Percentiles rank a stretch among this genome's conserved stretches.
Evolutionary conservation across 805 yeast species (phyloP).

Genomic region (Candida khao-thaluensis): DNA sequence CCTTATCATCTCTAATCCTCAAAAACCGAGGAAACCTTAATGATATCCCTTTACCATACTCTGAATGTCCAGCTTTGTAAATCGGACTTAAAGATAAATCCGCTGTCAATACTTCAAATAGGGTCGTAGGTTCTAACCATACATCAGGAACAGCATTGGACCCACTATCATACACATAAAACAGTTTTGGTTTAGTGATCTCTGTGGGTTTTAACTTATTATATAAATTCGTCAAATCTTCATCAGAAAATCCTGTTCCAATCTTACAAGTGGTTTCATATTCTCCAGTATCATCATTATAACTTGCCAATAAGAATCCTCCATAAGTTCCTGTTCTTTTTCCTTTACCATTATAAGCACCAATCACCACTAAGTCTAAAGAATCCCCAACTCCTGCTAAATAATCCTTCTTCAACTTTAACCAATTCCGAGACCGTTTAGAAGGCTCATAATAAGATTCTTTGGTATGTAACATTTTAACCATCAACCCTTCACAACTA

Average conservation of each 20-base stretch:
- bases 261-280: conserved; percentile 94
- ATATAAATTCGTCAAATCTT: conserved; percentile 58
- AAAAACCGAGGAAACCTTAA: conserved; percentile 86
- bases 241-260: conserved; percentile 96
- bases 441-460: conserved; percentile 92
- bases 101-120: conserved; percentile 90
- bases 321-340: conserved; percentile 95
- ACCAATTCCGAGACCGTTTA: conserved; percentile 92
- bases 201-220: conserved; percentile 67
- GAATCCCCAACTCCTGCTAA: conserved; percentile 96
- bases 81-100: conserved; percentile 86
- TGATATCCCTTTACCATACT: conserved; percentile 80
- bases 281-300: conserved; percentile 88
- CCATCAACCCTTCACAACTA: conserved; percentile 95
- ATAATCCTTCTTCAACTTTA: conserved; percentile 92
- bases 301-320: conserved; percentile 87
- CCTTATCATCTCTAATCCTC: conserved; percentile 81
- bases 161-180: conserved; percentile 66
- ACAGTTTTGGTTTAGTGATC: conserved; percentile 60
- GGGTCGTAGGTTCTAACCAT: conserved; percentile 85
- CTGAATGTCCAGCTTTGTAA: conserved; percentile 77
- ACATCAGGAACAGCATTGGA: conserved; percentile 79
- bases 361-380: conserved; percentile 86
- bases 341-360: conserved; percentile 92
- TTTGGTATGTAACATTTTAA: conserved; percentile 76